Base-by-base conservation (phyloP, 495 filamentous ascomycete genomes). In the Penicillium pancosmium region DNA sequence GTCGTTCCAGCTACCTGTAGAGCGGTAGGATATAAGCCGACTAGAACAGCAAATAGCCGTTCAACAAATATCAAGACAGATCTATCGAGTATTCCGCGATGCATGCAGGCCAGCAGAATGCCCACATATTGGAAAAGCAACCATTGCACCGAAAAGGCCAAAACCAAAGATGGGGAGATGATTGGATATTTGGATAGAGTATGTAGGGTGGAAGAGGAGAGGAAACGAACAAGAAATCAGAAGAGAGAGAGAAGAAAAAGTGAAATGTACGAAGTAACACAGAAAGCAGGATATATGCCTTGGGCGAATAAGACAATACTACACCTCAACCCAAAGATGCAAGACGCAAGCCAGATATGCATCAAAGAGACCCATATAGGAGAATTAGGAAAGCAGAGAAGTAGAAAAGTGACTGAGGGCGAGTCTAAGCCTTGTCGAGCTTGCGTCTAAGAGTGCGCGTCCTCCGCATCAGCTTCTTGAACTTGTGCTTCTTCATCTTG, bases 401-500 rank as follows among this genome's bases (percentile, higher is more conserved):
- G 16, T 34, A 54, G 40, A 53, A 60, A 38, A 33, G 47, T 16
- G 48, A 48, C 36, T 34, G 34, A 54, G 48, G 21, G 23, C 47
- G 13, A 25, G 25, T 68, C 71, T 68, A 83, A 43, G 73, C 71
- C 65, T 77, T 80, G 54, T 96, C 94, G 68, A 96, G 79, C 78
- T 90, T 94, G 66, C 92, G 86, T 72, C 95, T 87, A 80, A 91
- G 68, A 69, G 91, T 95, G 69, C 93, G 84, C 66, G 95, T 99
- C 76, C 85, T 82, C 80, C 84, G 88, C 89, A 96, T 90, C 60
- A 99, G 81, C 85, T 98, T 98, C 93, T 97, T 98, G 74, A 96
- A 95, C 85, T 98, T 98, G 80, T 98, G 93, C 83, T 98, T 98
- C 91, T 98, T 98, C 93, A 98, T 98, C 85, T 93, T 96, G 71